Evolutionary conservation across 2,329 filamentous ascomycete species (phyloP).

Genomic region (Colletotrichum costaricense): DNA sequence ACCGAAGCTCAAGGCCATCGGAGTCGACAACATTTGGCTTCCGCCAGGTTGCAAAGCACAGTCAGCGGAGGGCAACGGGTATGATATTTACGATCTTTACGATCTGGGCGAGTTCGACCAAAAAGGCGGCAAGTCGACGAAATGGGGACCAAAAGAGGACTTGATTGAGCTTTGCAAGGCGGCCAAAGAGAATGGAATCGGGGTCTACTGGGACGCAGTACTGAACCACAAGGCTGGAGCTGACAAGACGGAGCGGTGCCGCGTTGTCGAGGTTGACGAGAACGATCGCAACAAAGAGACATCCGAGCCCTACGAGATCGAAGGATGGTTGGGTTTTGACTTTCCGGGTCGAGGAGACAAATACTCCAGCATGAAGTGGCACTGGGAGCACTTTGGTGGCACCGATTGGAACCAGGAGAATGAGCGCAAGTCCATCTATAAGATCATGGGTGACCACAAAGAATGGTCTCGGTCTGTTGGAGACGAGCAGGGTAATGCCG

Average conservation of each 20-base stretch:
- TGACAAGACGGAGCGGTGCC: conserved; percentile 71
- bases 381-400: conserved; percentile 77
- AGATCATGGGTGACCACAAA: conserved; percentile 71
- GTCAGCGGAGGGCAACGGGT: conserved; percentile 73
- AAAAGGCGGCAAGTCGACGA: conserved; percentile 71
- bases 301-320: conserved; percentile 70
- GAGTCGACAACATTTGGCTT: conserved; percentile 75
- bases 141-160: conserved; percentile 76
- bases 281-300: conserved; percentile 68
- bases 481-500: conserved; percentile 73
- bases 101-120: conserved; percentile 80
- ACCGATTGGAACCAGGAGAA: conserved; percentile 72
- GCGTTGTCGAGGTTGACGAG: conserved; percentile 71
- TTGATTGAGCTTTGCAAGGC: conserved; percentile 62
- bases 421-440: conserved; percentile 72
- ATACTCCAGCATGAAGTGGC: conserved; percentile 73
- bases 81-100: conserved; percentile 76
- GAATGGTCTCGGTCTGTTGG: conserved; percentile 71
- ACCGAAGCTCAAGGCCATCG: conserved; percentile 67
- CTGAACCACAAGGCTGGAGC: conserved; percentile 79
- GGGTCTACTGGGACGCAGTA: conserved; percentile 77
- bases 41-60: conserved; percentile 63
- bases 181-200: conserved; percentile 66
- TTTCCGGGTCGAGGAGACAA: conserved; percentile 71
- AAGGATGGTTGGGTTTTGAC: conserved; percentile 76